Percentiles rank a stretch among this genome's conserved stretches.
These are phyloP conservation scores for Orbilia quercus DNA, from an alignment of 2,329 filamentous ascomycete genomes.

Conservation along the genomic window DNA sequence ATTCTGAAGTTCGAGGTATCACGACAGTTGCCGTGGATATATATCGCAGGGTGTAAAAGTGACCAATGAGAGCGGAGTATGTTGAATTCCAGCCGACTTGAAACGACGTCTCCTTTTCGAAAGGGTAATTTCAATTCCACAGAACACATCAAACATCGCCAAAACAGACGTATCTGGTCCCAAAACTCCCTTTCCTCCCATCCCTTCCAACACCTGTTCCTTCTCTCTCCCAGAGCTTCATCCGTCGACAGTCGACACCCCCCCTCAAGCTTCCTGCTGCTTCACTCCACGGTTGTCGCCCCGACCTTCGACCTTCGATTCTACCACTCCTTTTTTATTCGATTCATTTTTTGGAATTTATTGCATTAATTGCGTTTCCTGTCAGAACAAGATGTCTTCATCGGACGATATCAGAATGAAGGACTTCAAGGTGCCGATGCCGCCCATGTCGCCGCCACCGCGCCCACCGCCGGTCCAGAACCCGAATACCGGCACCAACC, in stretches of 20 bases:
- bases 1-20: no score
- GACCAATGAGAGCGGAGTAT: constrained; percentile 17
- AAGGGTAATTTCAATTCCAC: constrained; percentile 43
- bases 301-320: constrained; percentile 37
- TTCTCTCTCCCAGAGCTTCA: constrained; percentile 21
- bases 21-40: no score
- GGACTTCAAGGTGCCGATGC: constrained; percentile 54
- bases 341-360: no score
- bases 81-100: constrained; percentile 31
- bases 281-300: constrained; percentile 19
- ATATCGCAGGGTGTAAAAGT: neutral
- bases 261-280: constrained; percentile 20
- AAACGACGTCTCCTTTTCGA: constrained; percentile 56
- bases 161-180: constrained; percentile 12
- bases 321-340: constrained; percentile 27
- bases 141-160: constrained; percentile 56
- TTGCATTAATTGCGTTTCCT: no score
- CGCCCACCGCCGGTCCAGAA: constrained; percentile 43
- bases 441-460: constrained; percentile 55
- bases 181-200: constrained; percentile 17
- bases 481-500: constrained; percentile 23
- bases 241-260: no score
- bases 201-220: constrained; percentile 14
- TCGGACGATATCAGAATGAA: constrained; percentile 51
- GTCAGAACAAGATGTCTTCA: constrained; percentile 53